Conservation (phyloP, 2,329 filamentous ascomycete species). For the Talaromyces sp. region DNA sequence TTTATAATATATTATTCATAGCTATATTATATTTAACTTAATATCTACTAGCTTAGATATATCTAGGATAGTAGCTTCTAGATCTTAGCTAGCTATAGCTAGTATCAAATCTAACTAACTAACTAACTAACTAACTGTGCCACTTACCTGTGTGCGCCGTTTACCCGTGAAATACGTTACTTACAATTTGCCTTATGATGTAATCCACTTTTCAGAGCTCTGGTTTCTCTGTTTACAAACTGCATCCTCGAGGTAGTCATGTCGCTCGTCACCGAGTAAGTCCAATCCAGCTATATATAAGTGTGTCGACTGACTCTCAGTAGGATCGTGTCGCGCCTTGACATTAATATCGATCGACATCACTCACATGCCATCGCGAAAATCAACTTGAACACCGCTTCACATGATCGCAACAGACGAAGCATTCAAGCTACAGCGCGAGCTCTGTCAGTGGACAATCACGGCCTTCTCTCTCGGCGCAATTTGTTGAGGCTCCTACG, state of each 20-base stretch:
- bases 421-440: conserved; percentile 7
- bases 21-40: too few species aligned
- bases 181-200: too few species aligned
- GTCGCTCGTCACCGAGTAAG: conserved; percentile 5
- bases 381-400: not conserved
- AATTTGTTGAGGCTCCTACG: conserved; percentile 10
- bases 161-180: too few species aligned
- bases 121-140: too few species aligned
- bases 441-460: conserved; percentile 10
- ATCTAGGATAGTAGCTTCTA: too few species aligned
- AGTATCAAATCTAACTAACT: too few species aligned
- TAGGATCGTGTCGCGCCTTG: conserved; percentile 17
- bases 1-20: too few species aligned
- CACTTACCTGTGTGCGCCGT: too few species aligned
- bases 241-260: not conserved
- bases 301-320: not conserved
- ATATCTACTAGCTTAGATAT: too few species aligned
- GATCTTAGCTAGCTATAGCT: too few species aligned
- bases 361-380: not conserved
- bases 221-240: too few species aligned
- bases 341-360: conserved; percentile 14
- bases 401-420: not conserved
- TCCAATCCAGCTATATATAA: not conserved
- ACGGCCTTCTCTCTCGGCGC: conserved; percentile 11
- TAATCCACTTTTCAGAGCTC: too few species aligned